Conservation (phyloP, 176 grass and related monocot genomes). For the Oryza longistaminata region DNA sequence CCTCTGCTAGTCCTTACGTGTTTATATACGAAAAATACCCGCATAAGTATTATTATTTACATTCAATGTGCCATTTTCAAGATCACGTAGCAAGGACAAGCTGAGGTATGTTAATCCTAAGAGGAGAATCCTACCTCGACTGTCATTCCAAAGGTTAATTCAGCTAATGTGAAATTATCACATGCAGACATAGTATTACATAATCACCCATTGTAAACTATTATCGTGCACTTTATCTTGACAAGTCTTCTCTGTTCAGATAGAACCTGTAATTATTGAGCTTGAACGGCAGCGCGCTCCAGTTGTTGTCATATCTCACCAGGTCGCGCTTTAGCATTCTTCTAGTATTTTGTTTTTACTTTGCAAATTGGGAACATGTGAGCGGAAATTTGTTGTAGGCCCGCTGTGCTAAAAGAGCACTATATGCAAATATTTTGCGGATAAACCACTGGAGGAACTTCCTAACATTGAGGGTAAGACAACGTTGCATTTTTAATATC, state of each 20-base stretch:
- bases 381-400: conserved; percentile 42
- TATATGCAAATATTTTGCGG: conserved; percentile 98
- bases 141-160: conserved; percentile 87
- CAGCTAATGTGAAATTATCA: not conserved
- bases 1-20: not conserved
- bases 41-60: not conserved
- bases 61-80: conserved; percentile 23
- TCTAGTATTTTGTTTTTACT: conserved; percentile 23
- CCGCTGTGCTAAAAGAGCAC: conserved; percentile 96
- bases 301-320: conserved; percentile 99
- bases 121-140: conserved; percentile 98
- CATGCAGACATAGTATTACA: conserved; percentile 27
- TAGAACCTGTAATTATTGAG: conserved; percentile 95
- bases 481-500: not conserved
- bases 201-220: conserved; percentile 18
- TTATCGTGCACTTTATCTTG: not conserved
- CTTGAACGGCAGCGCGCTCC: conserved; percentile 92
- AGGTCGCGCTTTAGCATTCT: conserved; percentile 50
- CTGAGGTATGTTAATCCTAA: conserved; percentile 93
- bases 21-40: not conserved
- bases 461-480: conserved; percentile 82
- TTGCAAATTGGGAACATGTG: conserved; percentile 28
- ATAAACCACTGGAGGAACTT: conserved; percentile 89
- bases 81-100: conserved; percentile 85
- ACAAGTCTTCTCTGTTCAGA: conserved; percentile 49